phyloP scores from a whole-genome alignment of 2,329 filamentous ascomycete genomes.

The Geosmithia flava region DNA sequence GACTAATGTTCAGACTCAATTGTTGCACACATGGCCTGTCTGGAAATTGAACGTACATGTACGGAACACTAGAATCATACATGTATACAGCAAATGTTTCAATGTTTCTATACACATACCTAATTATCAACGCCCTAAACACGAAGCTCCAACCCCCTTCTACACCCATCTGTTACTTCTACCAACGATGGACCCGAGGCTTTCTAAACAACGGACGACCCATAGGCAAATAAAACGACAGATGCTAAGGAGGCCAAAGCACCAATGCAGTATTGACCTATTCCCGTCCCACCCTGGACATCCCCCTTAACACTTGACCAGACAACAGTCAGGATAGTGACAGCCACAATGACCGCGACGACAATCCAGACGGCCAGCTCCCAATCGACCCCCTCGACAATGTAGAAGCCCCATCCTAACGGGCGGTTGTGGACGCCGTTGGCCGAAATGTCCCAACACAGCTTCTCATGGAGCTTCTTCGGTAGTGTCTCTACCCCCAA shows the following conservation, averaged over 20 bases:
- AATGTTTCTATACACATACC: too few relatives aligned
- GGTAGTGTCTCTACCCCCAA: background rate
- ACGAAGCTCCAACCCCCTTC: too few relatives aligned
- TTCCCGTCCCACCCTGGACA: conserved; percentile 1
- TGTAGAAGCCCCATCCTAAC: conserved; percentile 3
- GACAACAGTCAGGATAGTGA: background rate
- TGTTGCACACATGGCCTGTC: too few relatives aligned
- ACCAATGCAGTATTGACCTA: conserved; percentile 1
- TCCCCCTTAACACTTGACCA: conserved; percentile 1
- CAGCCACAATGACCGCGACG: background rate
- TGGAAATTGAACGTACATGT: too few relatives aligned
- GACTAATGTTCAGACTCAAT: too few relatives aligned
- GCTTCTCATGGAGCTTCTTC: conserved; percentile 3
- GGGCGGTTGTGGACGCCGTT: background rate
- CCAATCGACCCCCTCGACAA: conserved; percentile 2
- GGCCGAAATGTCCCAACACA: background rate
- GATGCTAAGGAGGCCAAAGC: background rate
- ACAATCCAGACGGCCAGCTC: background rate
- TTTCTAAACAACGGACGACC: too few relatives aligned
- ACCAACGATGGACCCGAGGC: too few relatives aligned
- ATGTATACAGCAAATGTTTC: too few relatives aligned
- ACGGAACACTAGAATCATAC: too few relatives aligned
- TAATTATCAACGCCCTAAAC: too few relatives aligned
- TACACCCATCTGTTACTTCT: too few relatives aligned
- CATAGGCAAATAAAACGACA: too few relatives aligned